Evolutionary conservation across 768 basidiomycete genomes (phyloP).

Genomic region (Phlebiopsis gigantea): DNA sequence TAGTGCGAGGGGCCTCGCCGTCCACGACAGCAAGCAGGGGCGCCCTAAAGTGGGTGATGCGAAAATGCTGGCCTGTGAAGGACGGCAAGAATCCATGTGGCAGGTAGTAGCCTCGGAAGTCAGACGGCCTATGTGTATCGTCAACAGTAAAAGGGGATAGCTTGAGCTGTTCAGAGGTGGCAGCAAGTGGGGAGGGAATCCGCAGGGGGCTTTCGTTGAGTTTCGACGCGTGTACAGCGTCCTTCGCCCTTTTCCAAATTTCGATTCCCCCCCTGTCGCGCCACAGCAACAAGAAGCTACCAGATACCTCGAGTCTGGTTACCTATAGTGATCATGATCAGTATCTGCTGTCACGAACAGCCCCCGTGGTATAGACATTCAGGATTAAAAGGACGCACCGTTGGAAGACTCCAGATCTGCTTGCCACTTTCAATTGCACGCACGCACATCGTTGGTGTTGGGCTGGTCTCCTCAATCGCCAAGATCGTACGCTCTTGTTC

Average conservation of each 20-base stretch:
- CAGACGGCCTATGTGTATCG: not conserved
- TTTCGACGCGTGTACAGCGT: not conserved
- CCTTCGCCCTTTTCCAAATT: conserved; percentile 17
- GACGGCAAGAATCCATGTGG: conserved; percentile 20
- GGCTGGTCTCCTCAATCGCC: conserved; percentile 3
- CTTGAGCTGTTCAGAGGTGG: conserved; percentile 12
- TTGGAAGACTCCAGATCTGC: conserved; percentile 15
- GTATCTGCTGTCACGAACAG: conserved; percentile 1
- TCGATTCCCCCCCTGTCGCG: conserved; percentile 18
- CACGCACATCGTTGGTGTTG: conserved; percentile 5
- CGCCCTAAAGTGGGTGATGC: conserved; percentile 12
- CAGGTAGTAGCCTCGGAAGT: conserved; percentile 15
- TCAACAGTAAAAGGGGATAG: conserved; percentile 1
- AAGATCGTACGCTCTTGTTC: conserved; percentile 12
- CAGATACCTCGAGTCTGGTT: conserved; percentile 8
- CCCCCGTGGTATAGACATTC: not conserved
- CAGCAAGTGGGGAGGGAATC: conserved; percentile 10
- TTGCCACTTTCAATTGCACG: conserved; percentile 16
- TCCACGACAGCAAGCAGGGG: conserved; percentile 14
- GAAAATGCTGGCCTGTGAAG: conserved; percentile 8
- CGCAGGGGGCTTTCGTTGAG: conserved; percentile 9
- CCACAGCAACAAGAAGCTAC: conserved; percentile 15
- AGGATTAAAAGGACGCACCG: not conserved
- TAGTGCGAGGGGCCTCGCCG: conserved; percentile 6
- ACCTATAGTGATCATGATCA: conserved; percentile 9